Evolutionary conservation across 352 stramenopile species (phyloP).

Genomic region (Phytophthora capsici): DNA sequence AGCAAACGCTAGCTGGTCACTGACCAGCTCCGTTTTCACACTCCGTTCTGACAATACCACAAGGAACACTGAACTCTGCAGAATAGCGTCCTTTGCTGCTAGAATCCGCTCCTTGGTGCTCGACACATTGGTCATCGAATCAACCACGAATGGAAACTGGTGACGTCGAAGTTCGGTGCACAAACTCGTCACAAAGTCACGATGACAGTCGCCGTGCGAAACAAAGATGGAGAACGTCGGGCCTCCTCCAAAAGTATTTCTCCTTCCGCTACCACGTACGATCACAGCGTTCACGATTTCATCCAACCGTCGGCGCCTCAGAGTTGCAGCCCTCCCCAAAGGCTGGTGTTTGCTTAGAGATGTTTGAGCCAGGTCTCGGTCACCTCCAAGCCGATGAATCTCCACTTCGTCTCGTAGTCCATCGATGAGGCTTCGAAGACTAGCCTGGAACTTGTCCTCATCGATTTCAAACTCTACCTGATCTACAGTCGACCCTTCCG

Average conservation of each 20-base stretch:
- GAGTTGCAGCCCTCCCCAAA: constrained; percentile 25
- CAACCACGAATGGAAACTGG: constrained; percentile 58
- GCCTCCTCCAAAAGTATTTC: constrained; percentile 27
- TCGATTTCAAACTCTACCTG: constrained; percentile 63
- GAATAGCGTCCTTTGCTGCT: constrained; percentile 79
- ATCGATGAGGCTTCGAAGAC: constrained; percentile 72
- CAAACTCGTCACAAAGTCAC: constrained; percentile 66
- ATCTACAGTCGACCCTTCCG: constrained; percentile 19
- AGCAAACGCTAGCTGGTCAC: constrained; percentile 82
- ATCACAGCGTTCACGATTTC: constrained; percentile 71
- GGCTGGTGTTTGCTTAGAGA: constrained; percentile 21
- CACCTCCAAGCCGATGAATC: constrained; percentile 55
- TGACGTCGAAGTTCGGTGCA: constrained; percentile 59
- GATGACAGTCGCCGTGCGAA: constrained; percentile 78
- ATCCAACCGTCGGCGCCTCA: constrained; percentile 40
- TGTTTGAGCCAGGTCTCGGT: constrained; percentile 21
- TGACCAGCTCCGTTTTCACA: constrained; percentile 82
- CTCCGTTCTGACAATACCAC: constrained; percentile 79
- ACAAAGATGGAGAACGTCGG: constrained; percentile 70
- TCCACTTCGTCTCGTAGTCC: constrained; percentile 81
- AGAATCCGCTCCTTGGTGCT: constrained; percentile 81
- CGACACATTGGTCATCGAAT: constrained; percentile 74
- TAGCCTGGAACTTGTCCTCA: constrained; percentile 70
- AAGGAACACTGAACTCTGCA: constrained; percentile 72
- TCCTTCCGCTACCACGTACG: constrained; percentile 33